Percentiles rank a stretch among this genome's conserved stretches.
Conservation (phyloP, 768 basidiomycete genomes). For the Cyathus striatus region DNA sequence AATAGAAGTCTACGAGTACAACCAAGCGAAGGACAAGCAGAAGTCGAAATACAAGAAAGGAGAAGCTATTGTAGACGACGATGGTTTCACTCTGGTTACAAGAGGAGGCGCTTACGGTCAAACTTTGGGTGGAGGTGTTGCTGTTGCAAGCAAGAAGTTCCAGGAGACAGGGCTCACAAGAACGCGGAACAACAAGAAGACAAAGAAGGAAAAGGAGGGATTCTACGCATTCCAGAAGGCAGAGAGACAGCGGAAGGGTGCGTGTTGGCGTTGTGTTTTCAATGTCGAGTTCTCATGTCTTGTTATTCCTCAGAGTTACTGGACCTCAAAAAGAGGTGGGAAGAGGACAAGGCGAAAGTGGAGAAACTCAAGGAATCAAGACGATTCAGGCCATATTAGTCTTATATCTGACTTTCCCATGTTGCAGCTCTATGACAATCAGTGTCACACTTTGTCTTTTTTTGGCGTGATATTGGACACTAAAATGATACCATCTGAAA, state of each 20-base stretch:
- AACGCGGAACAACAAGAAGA: conserved; percentile 44
- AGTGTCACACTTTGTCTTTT: not conserved
- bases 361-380: conserved; percentile 74
- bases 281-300: conserved; percentile 6
- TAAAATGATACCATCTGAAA: too few species aligned
- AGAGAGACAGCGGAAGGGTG: conserved; percentile 85
- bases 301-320: conserved; percentile 48
- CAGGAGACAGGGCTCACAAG: conserved; percentile 55
- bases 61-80: conserved; percentile 88
- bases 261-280: conserved; percentile 10
- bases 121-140: conserved; percentile 78
- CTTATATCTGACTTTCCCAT: too few species aligned
- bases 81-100: conserved; percentile 93
- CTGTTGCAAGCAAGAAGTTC: conserved; percentile 57
- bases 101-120: conserved; percentile 87
- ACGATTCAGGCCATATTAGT: conserved; percentile 84
- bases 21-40: conserved; percentile 54
- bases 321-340: conserved; percentile 78
- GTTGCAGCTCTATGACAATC: too few species aligned
- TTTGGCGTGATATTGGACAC: not conserved
- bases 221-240: conserved; percentile 92
- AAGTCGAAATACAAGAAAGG: conserved; percentile 71
- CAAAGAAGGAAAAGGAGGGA: conserved; percentile 61
- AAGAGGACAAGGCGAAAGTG: conserved; percentile 83
- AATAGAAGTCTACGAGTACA: conserved; percentile 74